Percentiles rank a stretch among this genome's conserved stretches.
These are phyloP conservation scores for Claviceps maximensis DNA, from an alignment of 2,329 filamentous ascomycete species.

Conservation along the genomic window DNA sequence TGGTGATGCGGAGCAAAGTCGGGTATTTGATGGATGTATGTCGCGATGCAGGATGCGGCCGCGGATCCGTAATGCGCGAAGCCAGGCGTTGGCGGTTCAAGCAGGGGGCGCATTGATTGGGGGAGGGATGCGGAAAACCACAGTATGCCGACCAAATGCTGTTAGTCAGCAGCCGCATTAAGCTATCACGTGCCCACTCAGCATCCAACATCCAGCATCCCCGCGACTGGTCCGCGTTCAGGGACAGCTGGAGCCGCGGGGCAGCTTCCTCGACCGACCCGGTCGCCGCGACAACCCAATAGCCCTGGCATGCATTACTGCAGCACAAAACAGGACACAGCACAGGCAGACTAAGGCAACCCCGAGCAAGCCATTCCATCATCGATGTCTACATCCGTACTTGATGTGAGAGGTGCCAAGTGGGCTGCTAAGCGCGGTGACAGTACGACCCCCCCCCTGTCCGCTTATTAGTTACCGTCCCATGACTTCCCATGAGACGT, in stretches of 20 bases:
- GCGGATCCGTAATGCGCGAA: conserved; percentile 2
- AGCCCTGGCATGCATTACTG: too few relatives aligned
- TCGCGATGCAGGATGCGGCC: background rate
- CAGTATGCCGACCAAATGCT: background rate
- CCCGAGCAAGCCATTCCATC: background rate
- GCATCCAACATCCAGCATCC: too few relatives aligned
- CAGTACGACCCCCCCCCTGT: background rate
- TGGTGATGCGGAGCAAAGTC: conserved; percentile 10
- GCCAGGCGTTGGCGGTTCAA: background rate
- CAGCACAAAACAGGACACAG: too few relatives aligned
- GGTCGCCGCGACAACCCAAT: too few relatives aligned
- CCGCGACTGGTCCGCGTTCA: too few relatives aligned
- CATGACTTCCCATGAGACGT: background rate
- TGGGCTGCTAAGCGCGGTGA: conserved; percentile 1
- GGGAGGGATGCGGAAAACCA: background rate
- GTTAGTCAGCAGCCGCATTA: conserved; percentile 1
- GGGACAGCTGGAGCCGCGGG: background rate
- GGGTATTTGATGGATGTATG: conserved; percentile 5
- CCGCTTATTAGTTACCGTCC: too few relatives aligned
- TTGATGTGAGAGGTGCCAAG: too few relatives aligned
- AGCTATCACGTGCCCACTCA: background rate
- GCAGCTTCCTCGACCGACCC: background rate
- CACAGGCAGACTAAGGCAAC: background rate
- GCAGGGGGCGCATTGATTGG: background rate
- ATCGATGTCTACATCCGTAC: background rate